phyloP scores from a whole-genome alignment of 2,329 filamentous ascomycete species.

The Exophiala mesophila region DNA sequence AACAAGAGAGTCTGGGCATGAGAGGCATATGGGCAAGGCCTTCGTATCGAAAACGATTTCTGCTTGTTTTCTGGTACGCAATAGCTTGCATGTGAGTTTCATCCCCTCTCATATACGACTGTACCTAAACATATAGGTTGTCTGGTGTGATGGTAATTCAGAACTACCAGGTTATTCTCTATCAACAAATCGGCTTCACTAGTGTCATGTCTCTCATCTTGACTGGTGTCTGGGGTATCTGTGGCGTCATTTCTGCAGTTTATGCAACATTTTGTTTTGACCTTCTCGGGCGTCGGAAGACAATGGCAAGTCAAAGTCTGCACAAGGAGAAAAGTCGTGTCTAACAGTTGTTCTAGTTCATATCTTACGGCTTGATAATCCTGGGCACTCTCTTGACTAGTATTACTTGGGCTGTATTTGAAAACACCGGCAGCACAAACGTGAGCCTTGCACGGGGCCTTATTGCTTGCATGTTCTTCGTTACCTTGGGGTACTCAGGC shows the following conservation, averaged over 20 bases:
- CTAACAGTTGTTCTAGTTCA: too few relatives aligned
- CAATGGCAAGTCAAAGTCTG: conserved; percentile 50
- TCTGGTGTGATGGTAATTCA: conserved; percentile 77
- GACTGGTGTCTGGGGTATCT: conserved; percentile 83
- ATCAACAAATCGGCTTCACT: conserved; percentile 54
- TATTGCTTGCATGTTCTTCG: conserved; percentile 9
- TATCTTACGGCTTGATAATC: conserved; percentile 7
- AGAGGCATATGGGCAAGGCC: conserved; percentile 5
- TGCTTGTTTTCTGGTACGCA: conserved; percentile 9
- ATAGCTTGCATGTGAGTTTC: conserved; percentile 11
- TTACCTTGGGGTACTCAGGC: conserved; percentile 4
- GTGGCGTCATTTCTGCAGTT: conserved; percentile 74
- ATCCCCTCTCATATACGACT: too few relatives aligned
- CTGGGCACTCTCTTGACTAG: background rate
- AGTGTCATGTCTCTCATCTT: conserved; percentile 51
- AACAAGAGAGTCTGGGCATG: conserved; percentile 4
- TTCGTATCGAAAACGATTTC: conserved; percentile 8
- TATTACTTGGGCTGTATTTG: conserved; percentile 6
- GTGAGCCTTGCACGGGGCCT: conserved; percentile 3
- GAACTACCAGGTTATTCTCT: conserved; percentile 73
- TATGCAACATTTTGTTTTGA: conserved; percentile 51
- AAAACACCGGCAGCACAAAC: conserved; percentile 6
- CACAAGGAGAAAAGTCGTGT: too few relatives aligned
- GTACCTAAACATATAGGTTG: too few relatives aligned
- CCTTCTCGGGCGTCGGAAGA: conserved; percentile 54